phyloP scores from a whole-genome alignment of 1,284 basidiomycete species.

The Ustilago tritici region DNA sequence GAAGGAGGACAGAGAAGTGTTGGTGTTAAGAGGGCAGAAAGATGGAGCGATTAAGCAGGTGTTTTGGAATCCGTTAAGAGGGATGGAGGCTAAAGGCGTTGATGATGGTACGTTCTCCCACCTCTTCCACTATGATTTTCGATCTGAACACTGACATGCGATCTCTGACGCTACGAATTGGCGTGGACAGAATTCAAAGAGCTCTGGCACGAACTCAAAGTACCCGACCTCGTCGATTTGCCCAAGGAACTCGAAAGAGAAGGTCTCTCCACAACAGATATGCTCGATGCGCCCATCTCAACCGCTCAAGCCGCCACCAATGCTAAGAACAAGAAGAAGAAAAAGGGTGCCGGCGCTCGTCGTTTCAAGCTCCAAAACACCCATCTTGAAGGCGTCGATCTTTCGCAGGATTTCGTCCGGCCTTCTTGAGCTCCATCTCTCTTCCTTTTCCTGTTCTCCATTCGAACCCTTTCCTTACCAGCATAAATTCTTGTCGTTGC shows the following conservation, averaged over 20 bases:
- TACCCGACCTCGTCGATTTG: constrained; percentile 85
- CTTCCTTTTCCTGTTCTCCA: neutral
- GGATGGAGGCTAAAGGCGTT: constrained; percentile 77
- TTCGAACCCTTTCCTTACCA: neutral
- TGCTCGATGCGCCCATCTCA: constrained; percentile 54
- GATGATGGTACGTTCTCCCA: constrained; percentile 79
- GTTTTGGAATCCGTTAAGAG: constrained; percentile 89
- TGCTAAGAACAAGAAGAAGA: constrained; percentile 56
- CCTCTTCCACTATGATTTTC: neutral
- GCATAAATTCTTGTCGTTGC: neutral
- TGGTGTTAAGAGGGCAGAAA: constrained; percentile 84
- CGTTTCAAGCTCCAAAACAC: constrained; percentile 82
- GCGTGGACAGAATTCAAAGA: constrained; percentile 80
- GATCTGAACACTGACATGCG: neutral
- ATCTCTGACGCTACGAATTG: neutral
- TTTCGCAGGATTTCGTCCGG: constrained; percentile 75
- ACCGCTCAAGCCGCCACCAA: constrained; percentile 32
- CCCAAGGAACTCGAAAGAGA: constrained; percentile 78
- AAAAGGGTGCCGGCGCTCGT: constrained; percentile 53
- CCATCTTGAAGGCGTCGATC: constrained; percentile 83
- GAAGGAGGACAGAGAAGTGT: constrained; percentile 83
- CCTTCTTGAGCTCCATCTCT: constrained; percentile 15
- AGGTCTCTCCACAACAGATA: constrained; percentile 60
- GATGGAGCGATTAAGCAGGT: constrained; percentile 81
- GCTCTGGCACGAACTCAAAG: constrained; percentile 84